Percentiles rank a stretch among this genome's conserved stretches.
These are phyloP conservation scores for Saturnispora bothae DNA, from an alignment of 805 yeast species.

Conservation along the genomic window DNA sequence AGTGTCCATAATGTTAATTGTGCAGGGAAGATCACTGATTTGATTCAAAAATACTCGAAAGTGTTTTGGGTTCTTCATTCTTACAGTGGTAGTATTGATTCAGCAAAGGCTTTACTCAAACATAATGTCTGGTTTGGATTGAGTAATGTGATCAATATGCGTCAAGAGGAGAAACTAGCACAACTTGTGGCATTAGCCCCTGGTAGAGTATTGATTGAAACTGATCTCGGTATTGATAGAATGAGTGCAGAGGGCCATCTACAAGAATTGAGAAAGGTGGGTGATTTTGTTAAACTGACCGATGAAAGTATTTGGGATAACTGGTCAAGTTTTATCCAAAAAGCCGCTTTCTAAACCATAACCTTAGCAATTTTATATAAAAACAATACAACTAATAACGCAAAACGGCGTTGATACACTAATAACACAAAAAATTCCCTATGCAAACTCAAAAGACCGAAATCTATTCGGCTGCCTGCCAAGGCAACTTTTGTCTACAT, in stretches of 20 bases:
- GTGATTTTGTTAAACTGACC: slow-evolving; percentile 5
- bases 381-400: too few relatives aligned
- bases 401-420: too few relatives aligned
- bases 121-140: slow-evolving; percentile 28
- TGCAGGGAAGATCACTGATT: slow-evolving; percentile 37
- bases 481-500: slow-evolving; percentile 12
- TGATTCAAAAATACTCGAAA: slow-evolving; percentile 32
- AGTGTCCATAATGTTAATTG: slow-evolving; percentile 75
- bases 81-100: slow-evolving; percentile 74
- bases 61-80: slow-evolving; percentile 64
- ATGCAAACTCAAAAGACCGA: too few relatives aligned
- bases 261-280: slow-evolving; percentile 1
- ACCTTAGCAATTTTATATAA: too few relatives aligned
- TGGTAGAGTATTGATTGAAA: slow-evolving; percentile 37
- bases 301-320: not conserved
- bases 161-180: slow-evolving; percentile 12
- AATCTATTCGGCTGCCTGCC: not conserved
- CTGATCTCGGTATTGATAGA: slow-evolving; percentile 34
- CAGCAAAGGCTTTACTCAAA: slow-evolving; percentile 39
- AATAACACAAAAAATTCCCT: too few relatives aligned
- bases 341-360: too few relatives aligned
- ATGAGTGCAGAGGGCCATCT: slow-evolving; percentile 9
- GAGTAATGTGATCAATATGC: slow-evolving; percentile 22
- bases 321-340: not conserved
- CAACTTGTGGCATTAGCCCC: slow-evolving; percentile 15